Percentiles rank a stretch among this genome's conserved stretches.
phyloP scores from a whole-genome alignment of 768 basidiomycete species.

The Ramaria sp. region DNA sequence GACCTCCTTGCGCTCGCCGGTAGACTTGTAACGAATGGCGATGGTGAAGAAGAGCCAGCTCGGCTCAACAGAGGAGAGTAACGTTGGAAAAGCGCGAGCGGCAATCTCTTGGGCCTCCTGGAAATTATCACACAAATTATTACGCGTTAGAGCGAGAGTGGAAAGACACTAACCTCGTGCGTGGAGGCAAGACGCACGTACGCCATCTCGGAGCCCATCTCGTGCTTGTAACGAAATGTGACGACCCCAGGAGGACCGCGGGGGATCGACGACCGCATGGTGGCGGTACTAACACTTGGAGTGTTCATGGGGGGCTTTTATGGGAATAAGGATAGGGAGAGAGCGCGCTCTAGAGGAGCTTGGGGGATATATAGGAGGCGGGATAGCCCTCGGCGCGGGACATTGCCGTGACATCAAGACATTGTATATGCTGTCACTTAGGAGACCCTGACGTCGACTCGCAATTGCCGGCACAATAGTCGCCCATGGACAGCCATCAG shows the following conservation, averaged over 20 bases:
- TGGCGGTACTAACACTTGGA: neutral
- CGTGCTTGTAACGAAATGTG: slow-evolving; percentile 3
- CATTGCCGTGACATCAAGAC: too few species aligned
- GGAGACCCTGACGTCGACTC: too few species aligned
- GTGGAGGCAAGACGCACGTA: slow-evolving; percentile 1
- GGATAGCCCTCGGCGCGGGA: too few species aligned
- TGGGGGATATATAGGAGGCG: neutral
- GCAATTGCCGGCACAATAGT: too few species aligned
- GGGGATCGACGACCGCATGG: slow-evolving; percentile 1
- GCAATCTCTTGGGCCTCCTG: slow-evolving; percentile 6
- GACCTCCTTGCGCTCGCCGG: slow-evolving; percentile 1
- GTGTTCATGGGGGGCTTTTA: neutral
- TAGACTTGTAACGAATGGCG: slow-evolving; percentile 1
- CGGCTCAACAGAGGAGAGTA: slow-evolving; percentile 1
- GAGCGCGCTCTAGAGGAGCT: neutral
- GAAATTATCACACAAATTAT: neutral
- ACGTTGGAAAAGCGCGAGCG: neutral
- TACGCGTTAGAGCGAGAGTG: neutral
- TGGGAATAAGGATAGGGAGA: neutral
- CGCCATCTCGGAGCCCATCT: neutral
- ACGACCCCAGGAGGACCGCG: neutral
- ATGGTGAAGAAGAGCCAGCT: slow-evolving; percentile 7
- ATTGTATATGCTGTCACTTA: too few species aligned
- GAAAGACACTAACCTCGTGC: slow-evolving; percentile 1
- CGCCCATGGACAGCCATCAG: neutral